A percentile compares a stretch with the other conserved stretches of the same genome.
Conservation (phyloP, 2,329 filamentous ascomycete genomes). For the Pezicula neosporulosa region DNA sequence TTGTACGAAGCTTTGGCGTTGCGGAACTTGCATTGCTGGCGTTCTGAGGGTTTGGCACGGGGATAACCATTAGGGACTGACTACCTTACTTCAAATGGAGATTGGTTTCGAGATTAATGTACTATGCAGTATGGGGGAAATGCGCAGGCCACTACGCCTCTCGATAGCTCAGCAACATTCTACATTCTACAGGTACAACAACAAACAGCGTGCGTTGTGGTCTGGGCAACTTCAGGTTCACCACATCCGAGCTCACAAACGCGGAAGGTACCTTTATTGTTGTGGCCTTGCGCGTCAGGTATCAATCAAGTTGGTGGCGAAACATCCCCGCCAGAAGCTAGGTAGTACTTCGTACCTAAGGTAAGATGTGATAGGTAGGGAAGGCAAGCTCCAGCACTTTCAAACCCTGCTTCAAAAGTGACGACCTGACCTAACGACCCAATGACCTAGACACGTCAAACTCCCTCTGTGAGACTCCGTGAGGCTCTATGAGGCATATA, state of each 20-base stretch:
- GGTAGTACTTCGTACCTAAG: no score
- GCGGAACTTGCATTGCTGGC: not conserved
- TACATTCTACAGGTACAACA: no score
- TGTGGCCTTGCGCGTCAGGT: constrained; percentile 19
- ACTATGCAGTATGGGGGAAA: no score
- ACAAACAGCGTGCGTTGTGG: no score
- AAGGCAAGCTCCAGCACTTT: not conserved
- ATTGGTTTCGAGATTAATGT: no score
- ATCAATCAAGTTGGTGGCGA: not conserved
- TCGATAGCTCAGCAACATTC: no score
- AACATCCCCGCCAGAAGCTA: not conserved
- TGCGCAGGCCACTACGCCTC: no score
- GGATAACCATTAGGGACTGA: not conserved
- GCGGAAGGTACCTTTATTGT: not conserved
- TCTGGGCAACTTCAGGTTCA: not conserved
- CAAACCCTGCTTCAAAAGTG: no score
- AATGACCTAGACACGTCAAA: constrained; percentile 7
- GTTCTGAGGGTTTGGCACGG: not conserved
- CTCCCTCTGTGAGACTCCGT: constrained; percentile 9
- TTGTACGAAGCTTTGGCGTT: no score
- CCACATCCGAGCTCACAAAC: not conserved
- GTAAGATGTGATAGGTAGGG: not conserved
- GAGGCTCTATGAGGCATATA: no score
- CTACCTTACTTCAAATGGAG: no score
- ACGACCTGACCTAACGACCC: not conserved